Evolutionary conservation across 2,329 filamentous ascomycete species (phyloP).

Genomic region (Amauroascus niger): DNA sequence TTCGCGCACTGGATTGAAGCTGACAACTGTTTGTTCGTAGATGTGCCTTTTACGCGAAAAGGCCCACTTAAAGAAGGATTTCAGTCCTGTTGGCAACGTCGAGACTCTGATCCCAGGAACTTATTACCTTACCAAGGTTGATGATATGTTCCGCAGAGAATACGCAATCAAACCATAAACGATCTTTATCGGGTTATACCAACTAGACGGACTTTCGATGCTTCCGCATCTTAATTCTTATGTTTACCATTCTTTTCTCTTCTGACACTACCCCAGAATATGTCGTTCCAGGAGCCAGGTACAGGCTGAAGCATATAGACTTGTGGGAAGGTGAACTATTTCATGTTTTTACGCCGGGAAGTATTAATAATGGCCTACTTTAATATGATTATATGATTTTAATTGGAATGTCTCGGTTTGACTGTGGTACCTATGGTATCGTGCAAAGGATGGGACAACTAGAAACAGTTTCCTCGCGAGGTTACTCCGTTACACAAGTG

Average conservation of each 20-base stretch:
- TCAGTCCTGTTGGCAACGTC: slow-evolving; percentile 54
- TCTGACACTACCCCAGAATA: not conserved
- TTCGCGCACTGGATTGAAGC: not conserved
- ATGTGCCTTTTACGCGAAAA: slow-evolving; percentile 74
- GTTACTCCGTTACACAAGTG: too few species aligned
- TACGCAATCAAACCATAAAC: slow-evolving; percentile 58
- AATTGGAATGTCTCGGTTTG: not conserved
- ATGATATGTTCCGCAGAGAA: slow-evolving; percentile 76
- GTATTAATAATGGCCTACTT: not conserved
- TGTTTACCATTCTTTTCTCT: not conserved
- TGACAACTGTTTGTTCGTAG: slow-evolving; percentile 32
- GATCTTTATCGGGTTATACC: slow-evolving; percentile 13
- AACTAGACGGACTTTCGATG: not conserved
- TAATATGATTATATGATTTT: slow-evolving; percentile 8
- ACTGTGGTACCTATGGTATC: not conserved
- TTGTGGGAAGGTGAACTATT: slow-evolving; percentile 1
- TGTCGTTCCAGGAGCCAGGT: not conserved
- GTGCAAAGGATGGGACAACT: not conserved
- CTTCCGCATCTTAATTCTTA: not conserved
- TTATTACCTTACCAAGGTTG: slow-evolving; percentile 71
- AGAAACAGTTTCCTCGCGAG: not conserved
- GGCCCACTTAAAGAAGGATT: slow-evolving; percentile 74
- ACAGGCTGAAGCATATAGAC: slow-evolving; percentile 10
- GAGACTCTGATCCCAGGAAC: slow-evolving; percentile 57
- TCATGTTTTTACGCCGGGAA: slow-evolving; percentile 2